Base-by-base conservation (phyloP, 2,329 filamentous ascomycete species). In the Lasiodiplodia sp. region DNA sequence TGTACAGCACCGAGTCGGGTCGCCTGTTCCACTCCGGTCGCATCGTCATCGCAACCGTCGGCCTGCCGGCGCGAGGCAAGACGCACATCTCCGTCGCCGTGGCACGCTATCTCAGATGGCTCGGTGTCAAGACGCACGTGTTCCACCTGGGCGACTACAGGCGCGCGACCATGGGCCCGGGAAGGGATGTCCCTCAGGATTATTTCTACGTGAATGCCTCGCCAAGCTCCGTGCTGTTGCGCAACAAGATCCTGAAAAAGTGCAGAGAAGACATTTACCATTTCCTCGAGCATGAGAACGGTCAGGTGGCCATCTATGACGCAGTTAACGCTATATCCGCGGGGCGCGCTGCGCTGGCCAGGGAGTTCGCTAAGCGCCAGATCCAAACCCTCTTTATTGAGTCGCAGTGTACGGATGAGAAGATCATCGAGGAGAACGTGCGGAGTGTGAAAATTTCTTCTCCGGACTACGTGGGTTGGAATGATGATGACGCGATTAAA, bases 201-300 rank as follows among this genome's bases (percentile, higher is more conserved):
- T 99, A 99, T 80, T 99, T 99, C 83, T 97, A 95, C 78, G 91
- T 97, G 31, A 94, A 98, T 77, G 95, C 96, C 34, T 96, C 94
- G 31, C 93, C 95, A 4, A 88, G 92, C 14, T 97, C 96, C 1
- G 92, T 98, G n/a, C 89, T 98, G 72, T 84, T 99, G 62, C 90
- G 96, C 40, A 96, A 98, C 80, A 97, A 97, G 84, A 99, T 99
- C 66, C 85, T 99, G 23, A 97, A 97, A 82, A 97, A 96, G 78
- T 99, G 96, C 74, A 90, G 96, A 69, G 94, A 98, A 78, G 96
- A 99, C 76, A 97, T 99, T 68, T 97, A 97, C 77, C 91, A 92
- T 67, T 99, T 97, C 85, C 84, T 99, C 55, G 96, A 98, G 75
- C 92, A 97, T 73, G 96, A 98, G 76, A 98, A 98, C 74, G 96